Evolutionary conservation across 768 basidiomycete genomes (phyloP).

Genomic region (Saitozyma podzolica): DNA sequence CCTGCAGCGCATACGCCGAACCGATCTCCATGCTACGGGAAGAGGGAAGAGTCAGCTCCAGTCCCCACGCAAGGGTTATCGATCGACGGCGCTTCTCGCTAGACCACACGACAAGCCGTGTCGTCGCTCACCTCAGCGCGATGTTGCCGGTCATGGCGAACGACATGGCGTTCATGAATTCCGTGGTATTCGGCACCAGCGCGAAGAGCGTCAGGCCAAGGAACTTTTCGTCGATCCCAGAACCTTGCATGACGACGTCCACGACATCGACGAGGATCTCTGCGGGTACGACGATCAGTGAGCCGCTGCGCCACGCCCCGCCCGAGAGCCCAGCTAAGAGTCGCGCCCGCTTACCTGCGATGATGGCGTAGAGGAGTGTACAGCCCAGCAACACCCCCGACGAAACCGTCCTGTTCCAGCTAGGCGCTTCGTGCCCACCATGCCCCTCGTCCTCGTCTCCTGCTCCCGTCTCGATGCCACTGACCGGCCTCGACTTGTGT

Average conservation of each 20-base stretch:
- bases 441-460: constrained; percentile 52
- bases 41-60: constrained; percentile 3
- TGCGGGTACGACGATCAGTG: constrained; percentile 46
- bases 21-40: constrained; percentile 91
- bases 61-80: not conserved
- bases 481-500: constrained; percentile 2
- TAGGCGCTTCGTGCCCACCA: constrained; percentile 89
- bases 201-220: constrained; percentile 95
- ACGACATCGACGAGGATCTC: constrained; percentile 94
- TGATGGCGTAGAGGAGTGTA: constrained; percentile 88
- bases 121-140: constrained; percentile 71
- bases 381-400: constrained; percentile 85
- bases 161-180: constrained; percentile 99
- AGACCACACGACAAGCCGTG: not conserved
- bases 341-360: constrained; percentile 70
- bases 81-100: not conserved
- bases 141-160: constrained; percentile 97
- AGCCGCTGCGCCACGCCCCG: not conserved
- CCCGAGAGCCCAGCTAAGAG: not conserved
- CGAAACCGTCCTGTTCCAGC: constrained; percentile 88
- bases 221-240: constrained; percentile 96
- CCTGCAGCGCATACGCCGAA: constrained; percentile 96
- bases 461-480: constrained; percentile 49
- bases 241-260: constrained; percentile 84
- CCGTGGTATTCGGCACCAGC: constrained; percentile 95